These are phyloP conservation scores for Exophiala viscosa DNA, from an alignment of 2,329 filamentous ascomycete genomes.

Conservation along the genomic window DNA sequence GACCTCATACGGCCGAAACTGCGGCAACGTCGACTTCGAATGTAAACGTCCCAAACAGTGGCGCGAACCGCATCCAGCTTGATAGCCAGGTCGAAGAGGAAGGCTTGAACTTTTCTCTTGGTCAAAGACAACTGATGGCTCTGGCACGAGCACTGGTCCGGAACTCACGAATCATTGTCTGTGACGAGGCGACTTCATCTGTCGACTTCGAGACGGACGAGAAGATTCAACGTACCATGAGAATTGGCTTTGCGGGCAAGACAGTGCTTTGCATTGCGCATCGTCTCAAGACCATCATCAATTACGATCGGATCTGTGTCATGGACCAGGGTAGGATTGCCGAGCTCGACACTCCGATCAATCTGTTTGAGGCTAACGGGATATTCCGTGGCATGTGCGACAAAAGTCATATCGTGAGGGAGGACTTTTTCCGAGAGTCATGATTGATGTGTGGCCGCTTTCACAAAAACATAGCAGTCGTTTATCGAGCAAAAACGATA, in stretches of 20 bases:
- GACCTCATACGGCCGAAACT: constrained; percentile 31
- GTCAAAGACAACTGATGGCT: constrained; percentile 93
- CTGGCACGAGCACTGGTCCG: constrained; percentile 86
- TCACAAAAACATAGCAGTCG: too few relatives aligned
- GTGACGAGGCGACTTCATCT: constrained; percentile 89
- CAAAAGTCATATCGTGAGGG: constrained; percentile 66
- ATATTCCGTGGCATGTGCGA: constrained; percentile 92
- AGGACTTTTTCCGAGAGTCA: constrained; percentile 33
- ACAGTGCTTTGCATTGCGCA: constrained; percentile 92
- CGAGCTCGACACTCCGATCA: constrained; percentile 74
- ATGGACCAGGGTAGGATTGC: constrained; percentile 89
- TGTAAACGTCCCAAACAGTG: constrained; percentile 18
- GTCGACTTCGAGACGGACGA: constrained; percentile 97
- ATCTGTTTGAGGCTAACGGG: constrained; percentile 67
- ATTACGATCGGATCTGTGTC: constrained; percentile 92
- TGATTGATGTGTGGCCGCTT: background rate
- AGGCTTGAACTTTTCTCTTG: constrained; percentile 91
- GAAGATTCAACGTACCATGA: constrained; percentile 89
- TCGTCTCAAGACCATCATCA: constrained; percentile 83
- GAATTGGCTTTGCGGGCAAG: constrained; percentile 76
- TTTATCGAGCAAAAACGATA: too few relatives aligned
- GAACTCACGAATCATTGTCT: constrained; percentile 85
- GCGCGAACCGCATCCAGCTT: constrained; percentile 64
- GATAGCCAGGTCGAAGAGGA: constrained; percentile 88
- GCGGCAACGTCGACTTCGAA: constrained; percentile 22